phyloP scores from a whole-genome alignment of 345 rosid genomes.

The Syzygium aqueum region DNA sequence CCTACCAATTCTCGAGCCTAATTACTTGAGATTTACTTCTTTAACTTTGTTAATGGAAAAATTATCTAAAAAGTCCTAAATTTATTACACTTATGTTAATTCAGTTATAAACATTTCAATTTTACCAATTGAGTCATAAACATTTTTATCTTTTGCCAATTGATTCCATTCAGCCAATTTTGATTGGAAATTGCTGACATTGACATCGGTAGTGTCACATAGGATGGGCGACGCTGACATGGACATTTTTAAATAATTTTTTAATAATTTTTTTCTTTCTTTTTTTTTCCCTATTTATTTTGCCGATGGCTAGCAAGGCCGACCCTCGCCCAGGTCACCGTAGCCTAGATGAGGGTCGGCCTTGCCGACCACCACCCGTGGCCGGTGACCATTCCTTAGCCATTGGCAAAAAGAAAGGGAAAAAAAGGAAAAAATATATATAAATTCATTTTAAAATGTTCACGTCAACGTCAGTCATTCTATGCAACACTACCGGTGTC shows the following conservation, averaged over 20 bases:
- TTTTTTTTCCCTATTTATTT: not conserved
- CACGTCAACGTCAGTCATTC: fast-evolving
- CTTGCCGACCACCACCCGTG: no score
- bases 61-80: no score
- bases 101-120: fast-evolving
- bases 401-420: no score
- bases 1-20: not conserved
- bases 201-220: no score
- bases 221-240: no score
- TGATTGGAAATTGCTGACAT: fast-evolving
- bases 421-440: no score
- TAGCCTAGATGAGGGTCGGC: no score
- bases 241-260: not conserved
- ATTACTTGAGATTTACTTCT: not conserved
- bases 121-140: not conserved
- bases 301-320: no score
- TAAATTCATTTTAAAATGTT: no score
- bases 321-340: no score
- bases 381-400: no score
- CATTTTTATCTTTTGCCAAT: not conserved
- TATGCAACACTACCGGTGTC: fast-evolving
- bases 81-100: not conserved
- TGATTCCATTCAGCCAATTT: not conserved
- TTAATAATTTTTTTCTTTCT: not conserved
- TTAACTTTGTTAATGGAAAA: not conserved